phyloP scores from a whole-genome alignment of 257 asterid genomes.

The Sherardia arvensis region DNA sequence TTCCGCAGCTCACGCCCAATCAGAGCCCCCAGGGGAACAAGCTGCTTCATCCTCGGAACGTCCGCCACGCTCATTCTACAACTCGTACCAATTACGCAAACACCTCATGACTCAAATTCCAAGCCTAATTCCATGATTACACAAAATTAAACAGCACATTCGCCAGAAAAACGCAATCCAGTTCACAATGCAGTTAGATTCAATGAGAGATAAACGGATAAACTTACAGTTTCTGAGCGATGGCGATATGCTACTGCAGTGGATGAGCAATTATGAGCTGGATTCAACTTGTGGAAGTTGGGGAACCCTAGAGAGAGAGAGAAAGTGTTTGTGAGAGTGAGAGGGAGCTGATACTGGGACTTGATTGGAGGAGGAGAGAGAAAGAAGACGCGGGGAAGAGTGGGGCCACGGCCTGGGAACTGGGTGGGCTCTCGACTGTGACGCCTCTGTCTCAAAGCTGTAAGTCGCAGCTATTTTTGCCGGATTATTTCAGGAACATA shows the following conservation, averaged over 20 bases:
- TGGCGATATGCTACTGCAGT: background rate
- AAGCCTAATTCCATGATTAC: constrained; percentile 21
- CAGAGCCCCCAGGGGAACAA: constrained; percentile 68
- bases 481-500: background rate
- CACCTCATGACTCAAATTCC: constrained; percentile 21
- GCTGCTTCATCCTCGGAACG: constrained; percentile 60
- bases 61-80: constrained; percentile 47
- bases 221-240: background rate
- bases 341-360: constrained; percentile 1
- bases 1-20: constrained; percentile 78
- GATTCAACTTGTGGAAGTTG: constrained; percentile 13
- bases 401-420: background rate
- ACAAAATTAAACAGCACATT: constrained; percentile 6
- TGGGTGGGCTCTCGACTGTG: background rate
- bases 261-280: constrained; percentile 12
- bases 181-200: constrained; percentile 1
- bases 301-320: constrained; percentile 37
- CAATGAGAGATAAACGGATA: background rate
- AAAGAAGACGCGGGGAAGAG: constrained; percentile 8
- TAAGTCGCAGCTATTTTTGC: background rate
- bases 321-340: background rate
- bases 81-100: constrained; percentile 34
- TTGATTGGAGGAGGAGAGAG: constrained; percentile 10
- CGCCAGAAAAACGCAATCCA: background rate
- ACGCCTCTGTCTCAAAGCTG: constrained; percentile 4